Evolutionary conservation across 768 basidiomycete genomes (phyloP).

Genomic region (Leccinum disarticulatum): DNA sequence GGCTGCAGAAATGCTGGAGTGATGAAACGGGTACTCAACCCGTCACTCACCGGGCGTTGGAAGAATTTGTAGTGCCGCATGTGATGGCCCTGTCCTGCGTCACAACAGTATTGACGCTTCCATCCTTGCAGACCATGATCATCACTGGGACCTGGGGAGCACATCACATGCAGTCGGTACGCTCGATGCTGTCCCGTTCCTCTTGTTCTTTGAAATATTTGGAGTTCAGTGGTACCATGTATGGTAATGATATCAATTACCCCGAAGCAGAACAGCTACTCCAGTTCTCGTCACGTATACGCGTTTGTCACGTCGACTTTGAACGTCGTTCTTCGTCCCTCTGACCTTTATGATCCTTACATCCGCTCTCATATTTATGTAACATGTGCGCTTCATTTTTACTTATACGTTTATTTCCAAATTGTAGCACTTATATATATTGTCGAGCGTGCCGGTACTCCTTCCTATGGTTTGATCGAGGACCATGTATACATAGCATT

Average conservation of each 20-base stretch:
- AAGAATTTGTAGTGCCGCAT: background rate
- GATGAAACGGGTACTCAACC: background rate
- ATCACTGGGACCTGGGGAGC: background rate
- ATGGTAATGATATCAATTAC: background rate
- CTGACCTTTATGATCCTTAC: background rate
- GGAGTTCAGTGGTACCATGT: background rate
- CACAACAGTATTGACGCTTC: background rate
- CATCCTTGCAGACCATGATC: background rate
- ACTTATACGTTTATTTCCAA: background rate
- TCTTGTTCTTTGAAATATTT: background rate
- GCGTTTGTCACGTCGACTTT: background rate
- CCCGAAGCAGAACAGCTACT: background rate
- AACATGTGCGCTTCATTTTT: background rate
- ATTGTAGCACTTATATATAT: background rate
- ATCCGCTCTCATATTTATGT: background rate
- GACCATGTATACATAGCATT: too few relatives aligned
- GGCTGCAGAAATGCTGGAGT: background rate
- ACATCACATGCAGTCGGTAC: background rate
- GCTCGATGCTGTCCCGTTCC: background rate
- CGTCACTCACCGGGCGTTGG: background rate
- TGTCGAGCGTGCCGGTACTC: background rate
- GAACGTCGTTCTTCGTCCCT: background rate
- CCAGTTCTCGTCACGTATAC: background rate
- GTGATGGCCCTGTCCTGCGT: background rate
- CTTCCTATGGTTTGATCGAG: background rate